Percentiles rank a stretch among this genome's conserved stretches.
Evolutionary conservation across 352 stramenopile species (phyloP).

Genomic region (Phytophthora syringae): DNA sequence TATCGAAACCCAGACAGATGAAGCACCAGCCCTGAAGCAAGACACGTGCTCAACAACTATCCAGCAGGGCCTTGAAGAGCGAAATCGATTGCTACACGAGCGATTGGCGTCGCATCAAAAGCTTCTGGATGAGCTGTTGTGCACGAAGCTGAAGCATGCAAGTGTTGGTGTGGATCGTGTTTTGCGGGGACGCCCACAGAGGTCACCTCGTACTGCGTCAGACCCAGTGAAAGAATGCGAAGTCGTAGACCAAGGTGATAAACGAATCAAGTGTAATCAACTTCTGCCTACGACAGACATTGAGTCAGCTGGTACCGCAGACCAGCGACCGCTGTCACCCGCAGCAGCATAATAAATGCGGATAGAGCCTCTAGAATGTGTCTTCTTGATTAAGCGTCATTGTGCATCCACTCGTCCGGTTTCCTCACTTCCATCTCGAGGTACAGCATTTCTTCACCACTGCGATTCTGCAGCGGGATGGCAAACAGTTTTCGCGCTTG

Average conservation of each 20-base stretch:
- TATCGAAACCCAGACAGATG: slow-evolving; percentile 22
- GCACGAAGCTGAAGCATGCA: slow-evolving; percentile 32
- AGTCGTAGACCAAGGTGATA: background rate
- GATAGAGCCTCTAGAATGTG: too few species aligned
- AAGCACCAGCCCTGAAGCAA: background rate
- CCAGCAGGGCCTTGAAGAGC: slow-evolving; percentile 30
- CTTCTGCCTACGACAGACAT: background rate
- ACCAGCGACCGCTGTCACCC: slow-evolving; percentile 23
- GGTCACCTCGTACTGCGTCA: background rate
- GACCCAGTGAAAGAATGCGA: background rate
- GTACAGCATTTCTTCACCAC: slow-evolving; percentile 47
- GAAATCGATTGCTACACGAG: slow-evolving; percentile 41
- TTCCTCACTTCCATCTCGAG: slow-evolving; percentile 59
- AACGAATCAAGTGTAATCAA: background rate
- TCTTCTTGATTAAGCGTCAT: slow-evolving; percentile 14
- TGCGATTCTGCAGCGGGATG: slow-evolving; percentile 44
- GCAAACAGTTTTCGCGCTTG: slow-evolving; percentile 46
- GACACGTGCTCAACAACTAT: background rate
- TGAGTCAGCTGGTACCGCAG: slow-evolving; percentile 1
- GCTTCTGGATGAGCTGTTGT: slow-evolving; percentile 40
- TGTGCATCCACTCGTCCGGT: slow-evolving; percentile 49
- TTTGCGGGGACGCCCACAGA: background rate
- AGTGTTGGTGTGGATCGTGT: background rate
- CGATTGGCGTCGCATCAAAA: slow-evolving; percentile 43
- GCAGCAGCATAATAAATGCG: slow-evolving; percentile 25